These are phyloP conservation scores for Vitis rotundifolia DNA, from an alignment of 164 flowering plant species.

Conservation along the genomic window DNA sequence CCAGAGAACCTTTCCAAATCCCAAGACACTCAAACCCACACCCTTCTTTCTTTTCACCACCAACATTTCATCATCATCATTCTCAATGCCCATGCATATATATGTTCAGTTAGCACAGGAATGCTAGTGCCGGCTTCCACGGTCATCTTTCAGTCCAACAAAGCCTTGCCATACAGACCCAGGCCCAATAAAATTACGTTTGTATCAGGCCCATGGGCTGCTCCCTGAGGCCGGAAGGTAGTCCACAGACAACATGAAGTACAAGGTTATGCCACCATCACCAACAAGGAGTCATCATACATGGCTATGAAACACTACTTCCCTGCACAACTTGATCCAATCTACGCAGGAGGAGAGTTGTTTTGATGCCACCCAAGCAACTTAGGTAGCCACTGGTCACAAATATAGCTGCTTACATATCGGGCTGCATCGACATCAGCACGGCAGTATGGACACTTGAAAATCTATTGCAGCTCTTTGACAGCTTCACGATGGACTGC, in stretches of 20 bases:
- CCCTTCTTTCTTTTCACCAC: no score
- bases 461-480: constrained; percentile 58
- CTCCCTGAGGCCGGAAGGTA: neutral
- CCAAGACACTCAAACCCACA: no score
- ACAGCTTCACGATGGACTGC: constrained; percentile 74
- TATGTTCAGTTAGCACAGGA: no score
- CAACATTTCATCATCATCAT: no score
- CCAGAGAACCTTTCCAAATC: no score
- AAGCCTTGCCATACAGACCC: no score
- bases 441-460: constrained; percentile 94
- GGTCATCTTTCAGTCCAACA: no score
- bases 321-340: constrained; percentile 6
- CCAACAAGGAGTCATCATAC: neutral
- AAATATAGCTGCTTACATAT: constrained; percentile 63
- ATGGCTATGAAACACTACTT: constrained; percentile 8
- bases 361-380: neutral
- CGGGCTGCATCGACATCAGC: constrained; percentile 40
- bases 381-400: constrained; percentile 22
- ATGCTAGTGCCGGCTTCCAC: no score
- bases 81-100: no score
- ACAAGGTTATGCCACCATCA: constrained; percentile 10
- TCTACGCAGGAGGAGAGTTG: constrained; percentile 4
- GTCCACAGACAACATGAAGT: neutral
- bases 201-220: no score
- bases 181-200: no score